Evolutionary conservation across 1,284 basidiomycete genomes (phyloP), one percentile per base, ranked within the genome.

Genomic region (Pseudozyma pruni): DNA sequence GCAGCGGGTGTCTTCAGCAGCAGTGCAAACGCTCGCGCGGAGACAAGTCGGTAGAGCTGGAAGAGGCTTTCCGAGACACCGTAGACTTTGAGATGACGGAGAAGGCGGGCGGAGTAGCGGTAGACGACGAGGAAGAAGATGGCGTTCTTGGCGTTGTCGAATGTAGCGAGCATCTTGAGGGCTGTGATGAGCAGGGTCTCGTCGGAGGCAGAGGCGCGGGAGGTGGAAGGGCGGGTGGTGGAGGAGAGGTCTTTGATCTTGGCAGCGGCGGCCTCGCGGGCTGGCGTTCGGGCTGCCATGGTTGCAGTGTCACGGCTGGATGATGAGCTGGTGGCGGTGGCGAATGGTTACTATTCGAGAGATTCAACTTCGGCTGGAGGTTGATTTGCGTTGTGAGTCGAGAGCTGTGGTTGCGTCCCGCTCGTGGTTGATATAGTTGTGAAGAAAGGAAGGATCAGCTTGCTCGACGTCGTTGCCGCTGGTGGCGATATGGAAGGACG

Each of bases 191-290:
- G 19, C 17, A 57, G 38, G 8, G 33, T 20, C 16, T 64, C 67
- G 43, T 70, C 60, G 10, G 43, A 14, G 1, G 46, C 13, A 6
- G 27, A 29, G 10, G 41, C 19, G 16, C 34, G 4, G 37, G 35
- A 10, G 13, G 17, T 14, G 11, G 33, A n/a, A 42, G 37, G 17
- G 51, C 22, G 8, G 42, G 14, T 5, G 58, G 23, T 1, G 55
- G 27, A 35, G 39, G 48, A 34, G 45, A 54, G 43, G n/a, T 22
- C 35, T 33, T 58, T 62, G 35, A 59, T 58, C 42, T 58, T 68
- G 51, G 64, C 58, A 9, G 62, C 62, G 14, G 58, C 69, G 8
- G 84, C 76, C 89, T 90, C 39, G 85, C 85, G 57, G 5, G 64
- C 64, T 20, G 58, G 58, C 11, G 53, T 68, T 35, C 64, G 44